Base-by-base conservation (phyloP, 441 rosid genomes). In the Syzygium malaccense region DNA sequence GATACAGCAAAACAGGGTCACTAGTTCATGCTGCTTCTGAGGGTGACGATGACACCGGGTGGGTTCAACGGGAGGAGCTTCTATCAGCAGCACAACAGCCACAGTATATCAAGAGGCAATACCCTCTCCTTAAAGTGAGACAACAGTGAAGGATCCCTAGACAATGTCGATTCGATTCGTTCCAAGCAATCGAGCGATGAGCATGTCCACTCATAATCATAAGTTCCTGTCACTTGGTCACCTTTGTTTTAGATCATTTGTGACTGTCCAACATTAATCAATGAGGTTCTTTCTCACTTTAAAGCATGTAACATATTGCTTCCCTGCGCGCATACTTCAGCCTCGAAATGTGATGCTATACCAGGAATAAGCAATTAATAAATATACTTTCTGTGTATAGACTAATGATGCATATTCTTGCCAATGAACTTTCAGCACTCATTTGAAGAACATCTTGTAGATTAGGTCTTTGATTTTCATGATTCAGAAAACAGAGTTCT, bases 371-470 rank as follows among this genome's bases (percentile, higher is more conserved):
- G 48, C 79, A 68, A 33, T 26, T 8, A 4, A 18, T 11, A 2
- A 4, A 12, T 0, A 4, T 68, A 57, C 62, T 57, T 57, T 25
- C 0, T 25, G n/a, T 10, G 62, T 25, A 57, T 25, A 25, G 25
- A 25, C 26, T 56, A 3, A 10, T 56, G 26, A 56, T 56, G 78
- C 45, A 4, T 71, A 33, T 1, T 33, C 8, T 20, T 19, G 49
- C 11, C 80, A 2, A 5, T 10, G 49, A 33, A 19, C 80, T 71
- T 33, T 0, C 28, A 12, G 1, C 37, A 0, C 49, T 33, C 28
- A 0, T 11, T 37, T 18, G 5, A 33, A 3, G 48, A 37, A 11
- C 28, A 10, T 0, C 37, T 0, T 1, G 28, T 33, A 0, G 49
- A 5, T 33, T 71, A 6, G 28, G 26, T 1, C 8, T 19, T 11